These are phyloP conservation scores for Agrostemma githago DNA, from an alignment of 148 eudicot genomes.

Conservation along the genomic window DNA sequence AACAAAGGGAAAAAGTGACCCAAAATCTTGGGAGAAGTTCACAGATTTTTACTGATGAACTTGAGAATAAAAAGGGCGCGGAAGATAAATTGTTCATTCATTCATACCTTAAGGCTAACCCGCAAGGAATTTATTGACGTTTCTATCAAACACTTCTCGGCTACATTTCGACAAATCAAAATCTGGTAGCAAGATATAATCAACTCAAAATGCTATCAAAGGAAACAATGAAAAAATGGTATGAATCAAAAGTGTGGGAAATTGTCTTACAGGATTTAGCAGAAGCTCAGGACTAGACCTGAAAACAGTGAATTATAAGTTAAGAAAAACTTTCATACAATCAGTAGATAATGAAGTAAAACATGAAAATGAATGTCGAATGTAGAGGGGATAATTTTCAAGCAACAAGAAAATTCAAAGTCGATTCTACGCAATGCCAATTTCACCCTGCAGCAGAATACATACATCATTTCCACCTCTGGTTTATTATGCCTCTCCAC, in stretches of 20 bases:
- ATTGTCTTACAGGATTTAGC: constrained; percentile 78
- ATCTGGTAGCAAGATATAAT: constrained; percentile 41
- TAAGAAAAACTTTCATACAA: constrained; percentile 7
- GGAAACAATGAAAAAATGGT: constrained; percentile 10
- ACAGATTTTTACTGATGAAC: no score
- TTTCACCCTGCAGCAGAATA: background rate
- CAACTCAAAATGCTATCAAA: background rate
- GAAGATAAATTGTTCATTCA: no score
- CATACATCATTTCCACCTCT: constrained; percentile 92
- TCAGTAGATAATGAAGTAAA: background rate
- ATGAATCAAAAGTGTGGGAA: constrained; percentile 18
- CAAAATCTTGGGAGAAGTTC: background rate
- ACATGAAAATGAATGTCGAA: no score
- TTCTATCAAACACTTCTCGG: constrained; percentile 95
- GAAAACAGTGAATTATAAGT: constrained; percentile 34
- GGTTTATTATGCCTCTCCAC: constrained; percentile 98
- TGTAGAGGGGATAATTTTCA: no score
- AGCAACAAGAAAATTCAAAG: no score
- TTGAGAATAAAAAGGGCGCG: no score
- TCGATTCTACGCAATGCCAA: no score
- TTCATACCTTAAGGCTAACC: constrained; percentile 81
- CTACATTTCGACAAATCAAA: constrained; percentile 89
- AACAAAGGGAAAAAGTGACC: background rate
- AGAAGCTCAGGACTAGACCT: constrained; percentile 97
- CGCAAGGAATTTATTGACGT: constrained; percentile 90